Percentiles rank a stretch among this genome's conserved stretches.
Evolutionary conservation across 2,329 filamentous ascomycete genomes (phyloP).

Genomic region (Westerdykella ornata): DNA sequence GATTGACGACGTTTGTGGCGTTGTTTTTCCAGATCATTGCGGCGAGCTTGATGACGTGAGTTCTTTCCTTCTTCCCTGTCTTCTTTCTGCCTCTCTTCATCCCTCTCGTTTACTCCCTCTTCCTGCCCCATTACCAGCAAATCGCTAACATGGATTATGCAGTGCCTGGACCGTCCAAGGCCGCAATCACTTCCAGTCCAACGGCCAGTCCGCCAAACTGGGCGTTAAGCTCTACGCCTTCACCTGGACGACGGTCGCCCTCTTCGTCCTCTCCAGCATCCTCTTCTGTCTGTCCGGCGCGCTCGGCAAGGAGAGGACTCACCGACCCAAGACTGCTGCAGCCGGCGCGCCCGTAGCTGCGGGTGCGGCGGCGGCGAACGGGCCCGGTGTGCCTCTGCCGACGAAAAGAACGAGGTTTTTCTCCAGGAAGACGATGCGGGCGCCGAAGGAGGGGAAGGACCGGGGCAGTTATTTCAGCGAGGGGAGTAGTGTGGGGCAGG

Average conservation of each 20-base stretch:
- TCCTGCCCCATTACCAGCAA: slow-evolving; percentile 6
- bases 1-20: slow-evolving; percentile 51
- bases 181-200: slow-evolving; percentile 57
- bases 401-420: too few species aligned
- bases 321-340: slow-evolving; percentile 24
- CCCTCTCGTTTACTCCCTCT: slow-evolving; percentile 2
- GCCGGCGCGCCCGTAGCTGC: too few species aligned
- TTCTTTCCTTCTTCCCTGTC: slow-evolving; percentile 14
- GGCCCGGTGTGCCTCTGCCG: too few species aligned
- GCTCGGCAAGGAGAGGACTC: slow-evolving; percentile 42
- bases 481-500: too few species aligned
- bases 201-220: slow-evolving; percentile 52
- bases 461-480: too few species aligned
- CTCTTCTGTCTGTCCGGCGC: slow-evolving; percentile 60
- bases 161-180: slow-evolving; percentile 64
- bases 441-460: too few species aligned
- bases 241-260: slow-evolving; percentile 64
- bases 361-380: too few species aligned
- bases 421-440: too few species aligned
- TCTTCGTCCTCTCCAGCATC: slow-evolving; percentile 58
- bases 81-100: slow-evolving; percentile 1
- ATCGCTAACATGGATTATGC: too few species aligned
- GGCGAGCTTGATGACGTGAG: slow-evolving; percentile 70
- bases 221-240: slow-evolving; percentile 68
- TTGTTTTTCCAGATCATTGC: slow-evolving; percentile 64